phyloP scores from a whole-genome alignment of 2,329 filamentous ascomycete genomes.

The Rosellinia necatrix region DNA sequence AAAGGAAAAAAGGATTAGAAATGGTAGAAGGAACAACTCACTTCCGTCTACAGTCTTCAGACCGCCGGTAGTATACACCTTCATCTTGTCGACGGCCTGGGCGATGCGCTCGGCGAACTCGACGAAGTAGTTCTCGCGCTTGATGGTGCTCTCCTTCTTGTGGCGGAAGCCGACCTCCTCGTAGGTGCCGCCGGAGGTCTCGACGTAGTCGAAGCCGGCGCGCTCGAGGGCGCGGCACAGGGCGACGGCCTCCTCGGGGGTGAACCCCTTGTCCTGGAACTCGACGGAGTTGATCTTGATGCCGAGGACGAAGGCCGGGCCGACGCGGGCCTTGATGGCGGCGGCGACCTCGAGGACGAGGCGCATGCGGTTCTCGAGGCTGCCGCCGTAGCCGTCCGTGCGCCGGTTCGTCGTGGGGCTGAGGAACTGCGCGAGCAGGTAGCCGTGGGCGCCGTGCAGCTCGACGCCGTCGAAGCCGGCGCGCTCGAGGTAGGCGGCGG shows the following conservation, averaged over 20 bases:
- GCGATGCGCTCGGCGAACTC: conserved; percentile 58
- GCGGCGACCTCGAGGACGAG: conserved; percentile 57
- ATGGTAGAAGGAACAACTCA: not conserved
- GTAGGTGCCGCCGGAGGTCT: conserved; percentile 63
- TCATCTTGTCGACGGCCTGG: conserved; percentile 51
- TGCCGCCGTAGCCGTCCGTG: conserved; percentile 61
- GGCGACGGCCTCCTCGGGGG: conserved; percentile 53
- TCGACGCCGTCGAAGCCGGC: conserved; percentile 46
- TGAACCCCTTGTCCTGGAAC: conserved; percentile 56
- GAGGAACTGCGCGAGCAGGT: conserved; percentile 62
- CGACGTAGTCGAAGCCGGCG: conserved; percentile 58
- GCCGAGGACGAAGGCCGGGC: conserved; percentile 49
- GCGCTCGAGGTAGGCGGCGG: conserved; percentile 33
- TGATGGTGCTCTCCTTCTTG: conserved; percentile 57
- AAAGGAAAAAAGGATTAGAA: not conserved
- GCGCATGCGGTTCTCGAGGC: conserved; percentile 52
- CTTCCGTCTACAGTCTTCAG: conserved; percentile 54
- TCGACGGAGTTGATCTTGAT: conserved; percentile 63
- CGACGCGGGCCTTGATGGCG: conserved; percentile 41
- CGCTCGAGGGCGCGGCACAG: conserved; percentile 54
- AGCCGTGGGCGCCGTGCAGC: conserved; percentile 60
- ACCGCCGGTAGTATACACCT: conserved; percentile 58
- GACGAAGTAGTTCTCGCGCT: conserved; percentile 60
- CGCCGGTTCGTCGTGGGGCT: conserved; percentile 55
- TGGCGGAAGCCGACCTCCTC: conserved; percentile 55